Base-by-base conservation (phyloP, 2,329 filamentous ascomycete species). In the Fusarium multiceps region DNA sequence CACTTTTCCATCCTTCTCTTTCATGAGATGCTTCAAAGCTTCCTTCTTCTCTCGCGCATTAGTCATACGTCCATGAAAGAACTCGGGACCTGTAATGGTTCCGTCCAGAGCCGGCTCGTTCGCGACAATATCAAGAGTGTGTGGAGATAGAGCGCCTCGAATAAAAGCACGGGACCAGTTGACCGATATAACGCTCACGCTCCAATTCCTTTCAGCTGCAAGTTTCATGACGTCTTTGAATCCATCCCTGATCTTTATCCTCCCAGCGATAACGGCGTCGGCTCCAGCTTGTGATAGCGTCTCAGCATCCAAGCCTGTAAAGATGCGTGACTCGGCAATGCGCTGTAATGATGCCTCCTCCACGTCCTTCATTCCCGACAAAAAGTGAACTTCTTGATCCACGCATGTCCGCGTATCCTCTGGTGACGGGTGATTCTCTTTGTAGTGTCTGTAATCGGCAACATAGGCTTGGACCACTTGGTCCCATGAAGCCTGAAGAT, bases 81-180 rank as follows among this genome's bases (percentile, higher is more conserved):
- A 71, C 9, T 73, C 74, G 1, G 83, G 82, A 0, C 85, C 84
- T 2, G 77, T 69, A 37, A 88, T 80, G 11, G 66, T 69, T 3
- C 84, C 84, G 8, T 80, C 76, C 2, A 70, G 63, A 5, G 70
- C 69, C 12, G 84, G 75, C 20, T 82, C 79, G 69, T 88, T 88
- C 63, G 85, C 81, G 12, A 84, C 72, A 25, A 87, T 71, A 27
- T 69, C 62, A 5, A 84, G 65, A 9, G 63, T 59, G 32, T 72
- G 74, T 18, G 72, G 76, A 43, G 74, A 75, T 21, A 86, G 75
- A 9, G 80, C 83, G 46, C 84, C 84, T 27, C 78, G 72, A 66
- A 86, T 84, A 65, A 86, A 86, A 7, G 80, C 78, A 2, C 74
- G 66, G 11, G 84, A 86, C 84, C 84, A 86, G 69, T 86, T 87